Percentiles rank a stretch among this genome's conserved stretches.
phyloP scores from a whole-genome alignment of 805 yeast genomes.

The Kodamaea kaohsiungensis region DNA sequence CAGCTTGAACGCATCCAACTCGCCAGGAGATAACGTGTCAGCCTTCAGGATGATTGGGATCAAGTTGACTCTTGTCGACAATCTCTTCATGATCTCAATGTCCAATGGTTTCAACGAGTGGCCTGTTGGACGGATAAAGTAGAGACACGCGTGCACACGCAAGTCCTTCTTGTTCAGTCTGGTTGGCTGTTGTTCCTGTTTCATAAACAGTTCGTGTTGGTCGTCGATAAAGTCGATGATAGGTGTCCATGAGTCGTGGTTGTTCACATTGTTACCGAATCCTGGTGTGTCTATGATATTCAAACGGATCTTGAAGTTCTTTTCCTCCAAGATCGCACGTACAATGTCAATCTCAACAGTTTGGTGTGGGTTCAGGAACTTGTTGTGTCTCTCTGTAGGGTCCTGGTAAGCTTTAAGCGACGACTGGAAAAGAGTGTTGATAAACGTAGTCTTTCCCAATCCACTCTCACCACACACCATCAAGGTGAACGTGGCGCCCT shows the following conservation, averaged over 20 bases:
- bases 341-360: conserved; percentile 79
- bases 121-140: conserved; percentile 90
- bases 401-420: conserved; percentile 61
- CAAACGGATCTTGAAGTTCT: conserved; percentile 73
- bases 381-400: conserved; percentile 55
- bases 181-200: conserved; percentile 89
- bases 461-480: conserved; percentile 94
- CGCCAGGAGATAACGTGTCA: conserved; percentile 77
- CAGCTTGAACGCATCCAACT: conserved; percentile 66
- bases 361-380: conserved; percentile 53
- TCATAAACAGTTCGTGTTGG: conserved; percentile 85
- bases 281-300: conserved; percentile 93
- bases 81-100: conserved; percentile 82
- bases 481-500: conserved; percentile 76
- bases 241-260: conserved; percentile 83
- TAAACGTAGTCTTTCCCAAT: conserved; percentile 87
- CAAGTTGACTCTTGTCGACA: conserved; percentile 78
- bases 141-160: conserved; percentile 87
- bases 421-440: conserved; percentile 82
- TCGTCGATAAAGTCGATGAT: conserved; percentile 87
- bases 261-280: conserved; percentile 88
- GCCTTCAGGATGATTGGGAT: conserved; percentile 88
- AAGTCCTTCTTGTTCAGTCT: conserved; percentile 69
- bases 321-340: conserved; percentile 81
- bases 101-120: conserved; percentile 86